Percentiles rank a stretch among this genome's conserved stretches.
These are phyloP conservation scores for Hydnum rufescens DNA, from an alignment of 768 basidiomycete species.

Conservation along the genomic window DNA sequence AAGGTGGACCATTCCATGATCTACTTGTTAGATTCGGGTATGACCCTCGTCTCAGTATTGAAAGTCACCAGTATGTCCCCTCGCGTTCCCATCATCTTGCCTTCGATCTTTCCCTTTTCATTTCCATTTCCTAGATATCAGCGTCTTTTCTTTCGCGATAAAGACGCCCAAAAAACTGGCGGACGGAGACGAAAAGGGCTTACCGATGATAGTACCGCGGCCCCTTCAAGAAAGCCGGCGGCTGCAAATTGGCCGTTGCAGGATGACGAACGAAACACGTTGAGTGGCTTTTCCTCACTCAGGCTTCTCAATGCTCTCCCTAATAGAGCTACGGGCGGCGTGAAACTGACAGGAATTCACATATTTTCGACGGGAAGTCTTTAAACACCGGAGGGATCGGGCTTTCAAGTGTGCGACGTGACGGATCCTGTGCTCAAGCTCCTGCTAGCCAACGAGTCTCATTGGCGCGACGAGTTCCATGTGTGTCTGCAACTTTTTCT, in stretches of 20 bases:
- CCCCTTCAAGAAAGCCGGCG: not conserved
- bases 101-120: not conserved
- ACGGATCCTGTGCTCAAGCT: constrained; percentile 61
- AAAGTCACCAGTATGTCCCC: constrained; percentile 7
- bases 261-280: too few relatives aligned
- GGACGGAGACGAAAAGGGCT: not conserved
- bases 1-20: constrained; percentile 89
- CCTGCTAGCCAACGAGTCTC: constrained; percentile 59
- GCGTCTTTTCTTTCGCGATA: constrained; percentile 75
- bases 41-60: constrained; percentile 61
- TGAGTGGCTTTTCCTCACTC: too few relatives aligned
- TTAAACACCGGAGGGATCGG: constrained; percentile 70
- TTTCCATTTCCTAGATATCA: constrained; percentile 44
- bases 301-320: too few relatives aligned
- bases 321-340: too few relatives aligned
- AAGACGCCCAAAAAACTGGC: constrained; percentile 22
- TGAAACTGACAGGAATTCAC: constrained; percentile 26
- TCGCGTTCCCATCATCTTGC: not conserved
- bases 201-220: not conserved
- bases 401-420: constrained; percentile 90
- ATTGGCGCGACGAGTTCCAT: constrained; percentile 49
- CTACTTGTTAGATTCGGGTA: constrained; percentile 72
- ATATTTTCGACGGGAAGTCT: constrained; percentile 75
- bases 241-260: too few relatives aligned
- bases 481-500: constrained; percentile 26